Conservation (phyloP, 352 stramenopile genomes). For the Globisporangium nunn region DNA sequence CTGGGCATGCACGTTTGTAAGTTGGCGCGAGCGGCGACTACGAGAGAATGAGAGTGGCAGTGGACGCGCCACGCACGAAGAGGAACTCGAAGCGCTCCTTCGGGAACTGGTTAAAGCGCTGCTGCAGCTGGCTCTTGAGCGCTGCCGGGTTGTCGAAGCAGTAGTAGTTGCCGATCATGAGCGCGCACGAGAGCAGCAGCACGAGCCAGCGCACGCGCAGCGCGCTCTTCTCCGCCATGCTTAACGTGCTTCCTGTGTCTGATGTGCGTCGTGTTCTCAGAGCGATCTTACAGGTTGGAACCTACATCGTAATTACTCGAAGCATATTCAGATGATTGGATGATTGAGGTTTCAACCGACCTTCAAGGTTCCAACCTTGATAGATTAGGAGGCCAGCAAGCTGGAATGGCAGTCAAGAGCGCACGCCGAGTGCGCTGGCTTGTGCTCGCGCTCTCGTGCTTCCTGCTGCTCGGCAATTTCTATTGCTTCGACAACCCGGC, state of each 20-base stretch:
- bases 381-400: too few species aligned
- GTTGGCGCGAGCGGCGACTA: background rate
- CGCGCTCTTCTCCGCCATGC: conserved; percentile 59
- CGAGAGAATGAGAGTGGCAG: background rate
- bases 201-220: conserved; percentile 78
- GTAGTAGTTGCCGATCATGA: conserved; percentile 90
- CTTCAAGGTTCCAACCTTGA: too few species aligned
- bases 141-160: conserved; percentile 88
- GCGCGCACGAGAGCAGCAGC: conserved; percentile 79
- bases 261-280: too few species aligned
- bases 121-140: conserved; percentile 83
- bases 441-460: conserved; percentile 77
- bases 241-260: too few species aligned
- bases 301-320: too few species aligned
- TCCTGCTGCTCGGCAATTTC: conserved; percentile 88
- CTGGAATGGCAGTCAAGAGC: too few species aligned
- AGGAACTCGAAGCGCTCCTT: conserved; percentile 79
- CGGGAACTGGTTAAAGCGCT: conserved; percentile 69
- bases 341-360: too few species aligned
- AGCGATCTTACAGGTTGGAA: background rate
- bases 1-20: conserved; percentile 23
- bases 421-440: conserved; percentile 52
- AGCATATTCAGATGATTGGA: too few species aligned
- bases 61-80: conserved; percentile 37
- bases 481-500: conserved; percentile 89